phyloP scores from a whole-genome alignment of 2,329 filamentous ascomycete species.

The Aspergillus alliaceus region DNA sequence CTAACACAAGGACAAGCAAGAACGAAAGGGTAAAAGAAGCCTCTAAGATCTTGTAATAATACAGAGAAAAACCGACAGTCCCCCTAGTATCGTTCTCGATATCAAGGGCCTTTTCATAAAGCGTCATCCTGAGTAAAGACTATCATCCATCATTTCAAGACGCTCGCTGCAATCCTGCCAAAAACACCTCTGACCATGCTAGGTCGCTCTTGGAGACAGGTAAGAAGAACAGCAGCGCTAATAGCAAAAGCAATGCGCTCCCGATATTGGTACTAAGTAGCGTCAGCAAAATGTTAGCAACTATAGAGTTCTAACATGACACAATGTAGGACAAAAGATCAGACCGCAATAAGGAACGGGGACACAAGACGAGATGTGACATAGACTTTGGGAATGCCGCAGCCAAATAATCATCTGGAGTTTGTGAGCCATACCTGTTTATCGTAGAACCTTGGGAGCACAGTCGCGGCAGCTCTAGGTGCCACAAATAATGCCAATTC shows the following conservation, averaged over 20 bases:
- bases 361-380: neutral
- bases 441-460: constrained; percentile 70
- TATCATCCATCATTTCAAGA: constrained; percentile 23
- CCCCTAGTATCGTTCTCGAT: neutral
- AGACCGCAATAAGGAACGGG: constrained; percentile 6
- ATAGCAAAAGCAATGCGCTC: constrained; percentile 67
- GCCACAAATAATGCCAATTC: constrained; percentile 81
- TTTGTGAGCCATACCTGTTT: constrained; percentile 37
- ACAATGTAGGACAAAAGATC: constrained; percentile 6
- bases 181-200: constrained; percentile 66
- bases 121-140: neutral
- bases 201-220: constrained; percentile 63
- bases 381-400: constrained; percentile 8
- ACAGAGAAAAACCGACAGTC: neutral
- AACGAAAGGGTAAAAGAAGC: neutral
- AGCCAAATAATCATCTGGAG: constrained; percentile 6
- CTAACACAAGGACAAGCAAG: too few relatives aligned
- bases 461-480: constrained; percentile 71
- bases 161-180: constrained; percentile 52
- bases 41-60: neutral
- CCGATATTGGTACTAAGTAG: constrained; percentile 60
- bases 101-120: neutral
- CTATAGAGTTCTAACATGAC: constrained; percentile 7
- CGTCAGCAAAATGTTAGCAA: constrained; percentile 20
- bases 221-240: constrained; percentile 70